Evolutionary conservation across 2,329 filamentous ascomycete species (phyloP), one percentile per base, ranked within the genome.

Genomic region (Fusarium sp.): DNA sequence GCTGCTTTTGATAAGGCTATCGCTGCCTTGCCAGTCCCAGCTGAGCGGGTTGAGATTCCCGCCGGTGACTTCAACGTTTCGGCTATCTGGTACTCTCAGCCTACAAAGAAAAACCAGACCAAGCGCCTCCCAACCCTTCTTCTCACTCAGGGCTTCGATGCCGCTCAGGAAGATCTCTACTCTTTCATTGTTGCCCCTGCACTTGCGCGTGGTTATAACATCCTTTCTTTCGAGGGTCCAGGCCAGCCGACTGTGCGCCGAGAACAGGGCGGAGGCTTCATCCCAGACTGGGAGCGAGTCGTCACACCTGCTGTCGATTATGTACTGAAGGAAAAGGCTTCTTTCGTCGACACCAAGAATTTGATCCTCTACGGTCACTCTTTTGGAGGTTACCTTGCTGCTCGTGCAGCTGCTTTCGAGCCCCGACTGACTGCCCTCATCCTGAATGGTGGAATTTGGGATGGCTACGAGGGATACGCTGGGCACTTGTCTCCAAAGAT

Each of bases 1-100:
- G 68, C 63, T 6, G 77, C 76, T 14, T 84, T 83, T 46, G 71
- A 83, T 68, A 76, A 76, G 14, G 82, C 76, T 0, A 71, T 80
- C 6, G 67, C 75, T 2, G 56, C 77, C 3, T 63, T 83, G 21
- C 73, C 77, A 0, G 67, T 79, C 4, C 75, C 79, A 8, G 81
- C 76, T 1, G 62, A 80, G 51, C 72, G 79, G 1, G 41, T 81
- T 50, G 67, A 74, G 7, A 58, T 82, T 7, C 53, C 43, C 25
- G 25, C 29, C 4, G 47, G 66, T 7, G 53, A 73, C 23, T 80
- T 82, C 46, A 71, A 72, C 8, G 71, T 82, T 8, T 73, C 76
- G 1, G 76, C 75, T 1, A 79, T 81, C 36, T 82, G 74, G 67
- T 81, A 76, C 49, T 54, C 68, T 5, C 47, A 56, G 48, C 63